Evolutionary conservation across 805 yeast genomes (phyloP), one percentile per base, ranked within the genome.

Genomic region (Barnettozyma sp.): DNA sequence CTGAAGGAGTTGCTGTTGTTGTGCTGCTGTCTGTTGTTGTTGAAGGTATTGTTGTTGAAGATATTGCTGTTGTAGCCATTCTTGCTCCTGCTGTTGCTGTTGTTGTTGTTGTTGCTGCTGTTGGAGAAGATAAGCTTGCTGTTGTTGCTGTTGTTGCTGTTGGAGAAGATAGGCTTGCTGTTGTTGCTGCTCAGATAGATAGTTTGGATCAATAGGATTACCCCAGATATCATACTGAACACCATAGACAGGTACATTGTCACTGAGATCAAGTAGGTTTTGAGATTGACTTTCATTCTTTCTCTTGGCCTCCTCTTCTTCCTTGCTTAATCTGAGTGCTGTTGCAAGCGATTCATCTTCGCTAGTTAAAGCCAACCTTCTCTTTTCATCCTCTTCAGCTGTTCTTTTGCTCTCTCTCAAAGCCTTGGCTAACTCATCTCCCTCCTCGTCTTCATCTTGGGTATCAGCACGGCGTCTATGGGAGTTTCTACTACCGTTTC

Each of bases 321-420:
- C 94, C 50, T 77, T 61, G 29, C 84, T 73, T 46, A 84, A 66
- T 57, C 75, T 73, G 41, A 82, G 65, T 1, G 94, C 94, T 30
- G 76, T 72, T 40, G 73, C 71, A 33, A 83, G 64, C 19, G 80
- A 86, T 26, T 66, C 70, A 29, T 64, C 70, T 6, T 46, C 56
- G 3, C 40, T 44, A 14, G 44, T 42, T 22, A 56, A 62, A 37
- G 72, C 63, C 38, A 79, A 65, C 48, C 78, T 66, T 43, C 79
- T 67, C 35, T 66, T 68, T 43, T 76, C 82, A 46, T 87, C 96
- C 43, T 83, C 88, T 45, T 82, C 87, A 1, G 94, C 96, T 2
- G 95, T 84, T 48, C 68, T 57, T 51, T 75, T 73, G 35, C 94
- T 81, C 52, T 80, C 81, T 48, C 82, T 95, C 35, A 90, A 63